Evolutionary conservation across 441 rosid genomes (phyloP), one percentile per base, ranked within the genome.

Genomic region (Adansonia grandidieri): DNA sequence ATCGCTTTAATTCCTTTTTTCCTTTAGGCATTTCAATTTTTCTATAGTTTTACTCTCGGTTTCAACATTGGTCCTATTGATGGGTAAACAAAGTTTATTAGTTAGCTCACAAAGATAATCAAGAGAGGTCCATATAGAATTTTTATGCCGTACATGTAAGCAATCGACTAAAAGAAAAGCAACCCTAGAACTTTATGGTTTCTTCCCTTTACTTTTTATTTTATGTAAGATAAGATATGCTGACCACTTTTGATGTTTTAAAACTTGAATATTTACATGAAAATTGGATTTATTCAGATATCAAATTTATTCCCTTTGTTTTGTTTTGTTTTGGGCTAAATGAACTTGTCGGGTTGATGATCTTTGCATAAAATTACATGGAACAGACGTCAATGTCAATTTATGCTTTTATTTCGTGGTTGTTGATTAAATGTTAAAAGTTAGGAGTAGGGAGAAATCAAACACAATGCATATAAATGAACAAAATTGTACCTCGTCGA

Each of bases 401-500:
- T 24, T 1, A 50, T 24, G 50, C 51, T 32, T 69, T 70, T 51
- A 42, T 71, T 53, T 54, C 50, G 47, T 71, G 48, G 62, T 32
- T 32, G 62, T 53, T 28, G 13, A 71, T 53, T 37, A 11, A 71
- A 51, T 71, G 22, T 51, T 24, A 51, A 70, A 24, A 45, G 40
- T 37, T 37, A 37, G 40, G 40, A 37, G 40, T 37, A 37, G 40
- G 40, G 40, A 37, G 40, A 37, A 37, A 37, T 37, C 40, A 37
- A 37, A 37, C 40, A 37, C 40, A 37, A 37, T 37, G 40, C 6
- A 42, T 42, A 42, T 5, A 4, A 45, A 40, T 57, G 79, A 61
- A 77, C 42, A 72, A 28, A 51, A 48, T 73, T 50, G 42, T 90
- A 96, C 98, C 98, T 96, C 98, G 75, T 94, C 97, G 71, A 92